Evolutionary conservation across 352 stramenopile species (phyloP).

Genomic region (Globisporangium ultimum): DNA sequence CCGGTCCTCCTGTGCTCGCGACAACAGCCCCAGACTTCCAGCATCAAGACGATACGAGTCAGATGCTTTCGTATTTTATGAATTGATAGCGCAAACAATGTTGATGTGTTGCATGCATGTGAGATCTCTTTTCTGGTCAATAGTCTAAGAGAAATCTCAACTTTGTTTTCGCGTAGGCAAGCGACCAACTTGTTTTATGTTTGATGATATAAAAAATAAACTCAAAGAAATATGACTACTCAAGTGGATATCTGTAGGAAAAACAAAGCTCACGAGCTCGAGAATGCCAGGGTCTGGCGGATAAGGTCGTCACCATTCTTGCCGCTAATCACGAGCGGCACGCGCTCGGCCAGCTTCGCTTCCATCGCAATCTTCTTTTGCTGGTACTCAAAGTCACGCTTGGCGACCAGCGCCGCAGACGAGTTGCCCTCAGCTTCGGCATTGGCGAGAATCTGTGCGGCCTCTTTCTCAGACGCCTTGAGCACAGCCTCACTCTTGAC

Average conservation of each 20-base stretch:
- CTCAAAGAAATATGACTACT: too few species aligned
- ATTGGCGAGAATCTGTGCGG: slow-evolving; percentile 43
- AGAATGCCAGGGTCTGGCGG: slow-evolving; percentile 26
- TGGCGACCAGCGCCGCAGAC: slow-evolving; percentile 57
- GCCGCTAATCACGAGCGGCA: slow-evolving; percentile 79
- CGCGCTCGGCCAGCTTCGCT: slow-evolving; percentile 41
- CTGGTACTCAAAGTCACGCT: slow-evolving; percentile 77
- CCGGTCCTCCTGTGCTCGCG: slow-evolving; percentile 1
- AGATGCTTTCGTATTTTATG: not conserved
- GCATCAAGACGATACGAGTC: not conserved
- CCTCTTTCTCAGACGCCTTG: slow-evolving; percentile 62
- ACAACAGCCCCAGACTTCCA: not conserved
- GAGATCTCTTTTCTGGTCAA: too few species aligned
- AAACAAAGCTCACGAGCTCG: slow-evolving; percentile 9
- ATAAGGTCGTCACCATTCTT: slow-evolving; percentile 85
- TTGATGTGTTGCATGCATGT: too few species aligned
- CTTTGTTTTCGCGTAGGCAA: too few species aligned
- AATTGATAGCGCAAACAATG: too few species aligned
- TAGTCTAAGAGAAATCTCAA: too few species aligned
- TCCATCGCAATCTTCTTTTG: slow-evolving; percentile 69
- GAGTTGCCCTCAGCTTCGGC: slow-evolving; percentile 63
- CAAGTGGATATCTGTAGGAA: slow-evolving; percentile 33
- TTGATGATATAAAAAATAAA: slow-evolving; percentile 16
- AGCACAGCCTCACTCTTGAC: slow-evolving; percentile 61
- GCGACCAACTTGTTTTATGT: slow-evolving; percentile 5